Conservation (phyloP, 345 rosid genomes). For the Cardiospermum halicacabum region DNA sequence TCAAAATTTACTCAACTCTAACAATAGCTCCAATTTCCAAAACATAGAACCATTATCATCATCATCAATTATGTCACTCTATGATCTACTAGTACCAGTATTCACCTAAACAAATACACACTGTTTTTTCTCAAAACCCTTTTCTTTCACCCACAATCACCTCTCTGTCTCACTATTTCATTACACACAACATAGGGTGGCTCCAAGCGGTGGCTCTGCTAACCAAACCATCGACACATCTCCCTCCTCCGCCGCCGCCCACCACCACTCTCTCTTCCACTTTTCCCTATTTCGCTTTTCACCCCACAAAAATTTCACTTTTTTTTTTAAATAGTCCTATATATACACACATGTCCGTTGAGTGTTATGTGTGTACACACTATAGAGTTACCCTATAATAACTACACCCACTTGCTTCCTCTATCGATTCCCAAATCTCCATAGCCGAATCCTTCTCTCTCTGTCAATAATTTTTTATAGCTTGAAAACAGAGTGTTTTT, state of each 20-base stretch:
- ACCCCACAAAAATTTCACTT: neutral
- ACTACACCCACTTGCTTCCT: slow-evolving; percentile 2
- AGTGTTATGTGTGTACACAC: neutral
- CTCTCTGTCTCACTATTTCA: too few relatives aligned
- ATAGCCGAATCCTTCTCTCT: slow-evolving; percentile 2
- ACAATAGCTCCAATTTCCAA: too few relatives aligned
- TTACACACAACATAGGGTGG: neutral
- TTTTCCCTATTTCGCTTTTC: neutral
- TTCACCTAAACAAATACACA: too few relatives aligned
- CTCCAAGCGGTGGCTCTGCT: neutral
- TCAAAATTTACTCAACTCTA: too few relatives aligned
- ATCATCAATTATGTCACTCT: too few relatives aligned
- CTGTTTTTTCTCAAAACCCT: too few relatives aligned
- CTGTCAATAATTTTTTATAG: neutral
- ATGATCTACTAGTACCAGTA: too few relatives aligned
- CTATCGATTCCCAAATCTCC: slow-evolving; percentile 12
- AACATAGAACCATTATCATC: too few relatives aligned
- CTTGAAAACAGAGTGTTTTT: neutral
- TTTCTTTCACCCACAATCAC: too few relatives aligned
- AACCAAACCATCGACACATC: neutral
- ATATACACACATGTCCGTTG: neutral
- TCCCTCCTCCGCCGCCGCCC: neutral
- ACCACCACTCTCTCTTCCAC: neutral
- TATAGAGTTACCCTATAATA: neutral
- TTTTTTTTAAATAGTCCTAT: neutral